phyloP scores from a whole-genome alignment of 1,284 basidiomycete species.

The Sporisorium scitamineum region DNA sequence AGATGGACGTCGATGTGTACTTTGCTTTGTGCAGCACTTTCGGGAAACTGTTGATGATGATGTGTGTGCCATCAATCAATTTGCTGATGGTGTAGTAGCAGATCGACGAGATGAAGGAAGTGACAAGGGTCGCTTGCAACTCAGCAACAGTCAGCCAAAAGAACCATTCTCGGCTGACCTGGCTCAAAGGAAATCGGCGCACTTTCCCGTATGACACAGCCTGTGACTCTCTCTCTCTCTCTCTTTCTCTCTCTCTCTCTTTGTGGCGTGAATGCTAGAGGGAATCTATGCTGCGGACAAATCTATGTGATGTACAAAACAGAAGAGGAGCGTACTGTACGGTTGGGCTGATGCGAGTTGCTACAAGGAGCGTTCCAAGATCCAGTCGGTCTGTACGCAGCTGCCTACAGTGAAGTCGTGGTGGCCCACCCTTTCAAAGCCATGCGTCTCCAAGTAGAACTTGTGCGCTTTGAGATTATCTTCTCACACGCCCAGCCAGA shows the following conservation, averaged over 20 bases:
- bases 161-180: no score
- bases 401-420: constrained; percentile 38
- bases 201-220: not conserved
- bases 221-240: no score
- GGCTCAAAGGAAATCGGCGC: not conserved
- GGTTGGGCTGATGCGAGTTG: not conserved
- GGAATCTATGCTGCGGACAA: not conserved
- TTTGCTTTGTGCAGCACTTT: no score
- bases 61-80: no score
- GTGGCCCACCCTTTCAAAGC: constrained; percentile 21
- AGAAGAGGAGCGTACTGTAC: not conserved
- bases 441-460: constrained; percentile 27
- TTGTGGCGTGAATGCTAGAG: not conserved
- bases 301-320: not conserved
- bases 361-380: constrained; percentile 27
- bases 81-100: no score
- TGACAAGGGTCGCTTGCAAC: not conserved
- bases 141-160: not conserved
- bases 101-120: no score
- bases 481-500: constrained; percentile 44
- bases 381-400: constrained; percentile 41
- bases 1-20: no score
- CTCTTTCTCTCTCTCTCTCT: no score
- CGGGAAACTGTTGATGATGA: no score
- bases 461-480: constrained; percentile 38